Evolutionary conservation across 2,329 filamentous ascomycete genomes (phyloP), one percentile per base, ranked within the genome.

Genomic region (Penicillium sp.): DNA sequence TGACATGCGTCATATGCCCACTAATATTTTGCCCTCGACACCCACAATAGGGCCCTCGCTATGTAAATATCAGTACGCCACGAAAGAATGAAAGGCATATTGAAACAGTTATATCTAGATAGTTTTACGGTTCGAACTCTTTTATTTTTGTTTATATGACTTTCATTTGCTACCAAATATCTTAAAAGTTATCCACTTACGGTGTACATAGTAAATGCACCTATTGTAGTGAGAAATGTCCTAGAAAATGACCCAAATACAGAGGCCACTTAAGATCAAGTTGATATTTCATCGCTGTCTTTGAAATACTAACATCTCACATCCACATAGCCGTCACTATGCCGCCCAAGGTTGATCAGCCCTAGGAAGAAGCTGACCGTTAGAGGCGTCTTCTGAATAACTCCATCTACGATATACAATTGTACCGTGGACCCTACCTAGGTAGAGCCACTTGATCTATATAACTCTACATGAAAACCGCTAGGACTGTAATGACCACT

Each of bases 21-120:
- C 45, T 47, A 17, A 43, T 43, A n/a, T 35, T 31, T 23, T 51
- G 53, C 53, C 53, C 53, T 55, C 9, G 7, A 27, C 38, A 51
- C 53, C 53, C 45, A 55, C 45, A 55, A 55, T 36, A 50, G 21
- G 21, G 53, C 45, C 53, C n/a, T 38, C 25, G 21, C 15, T 13
- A 15, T 42, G 49, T 13, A 31, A 42, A 41, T 29, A 23, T 42
- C 29, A 36, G 25, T n/a, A n/a, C 21, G 17, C 17, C 43, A 29
- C 5, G n/a, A 17, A n/a, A 48, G 1, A 23, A 27, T 27, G 4
- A 12, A 7, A 8, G 2, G 4, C 23, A n/a, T 7, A 47, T 35
- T 10, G 45, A 23, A 48, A 23, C 1, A 23, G 2, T 12, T 35
- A 8, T 35, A 44, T 19, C 4, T n/a, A n/a, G 8, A 8, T 10